Conservation (phyloP, 495 filamentous ascomycete species). For the Trypethelium eluteriae region DNA sequence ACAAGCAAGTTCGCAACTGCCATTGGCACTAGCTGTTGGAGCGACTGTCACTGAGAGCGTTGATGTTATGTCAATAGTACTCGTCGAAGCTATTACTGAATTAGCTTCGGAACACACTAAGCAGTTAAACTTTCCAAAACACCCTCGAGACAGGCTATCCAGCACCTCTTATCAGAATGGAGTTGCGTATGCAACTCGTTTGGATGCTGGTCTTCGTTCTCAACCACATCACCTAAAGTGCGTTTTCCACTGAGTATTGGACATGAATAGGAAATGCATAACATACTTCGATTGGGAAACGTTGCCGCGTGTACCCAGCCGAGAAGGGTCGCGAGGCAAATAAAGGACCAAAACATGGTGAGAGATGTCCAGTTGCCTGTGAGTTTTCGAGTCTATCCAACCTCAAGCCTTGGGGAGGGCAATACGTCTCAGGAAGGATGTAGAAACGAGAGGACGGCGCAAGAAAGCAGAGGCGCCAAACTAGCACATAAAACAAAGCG, state of each 20-base stretch:
- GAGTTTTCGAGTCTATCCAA: not conserved
- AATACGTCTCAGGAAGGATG: not conserved
- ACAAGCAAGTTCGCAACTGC: not conserved
- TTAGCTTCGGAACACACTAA: not conserved
- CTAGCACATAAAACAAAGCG: not conserved
- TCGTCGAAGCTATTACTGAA: not conserved
- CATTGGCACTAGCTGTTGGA: not conserved
- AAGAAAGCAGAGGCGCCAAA: not conserved
- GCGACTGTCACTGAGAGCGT: not conserved
- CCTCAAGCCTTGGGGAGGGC: not conserved
- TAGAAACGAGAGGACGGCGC: conserved; percentile 1
- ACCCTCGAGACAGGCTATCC: not conserved
- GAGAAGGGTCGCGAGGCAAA: not conserved
- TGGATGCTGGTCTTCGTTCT: no score
- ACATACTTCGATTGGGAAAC: conserved; percentile 4
- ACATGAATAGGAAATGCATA: not conserved
- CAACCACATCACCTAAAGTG: not conserved
- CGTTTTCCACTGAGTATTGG: not conserved
- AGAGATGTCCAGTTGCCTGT: not conserved
- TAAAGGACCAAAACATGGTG: not conserved
- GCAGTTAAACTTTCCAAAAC: not conserved
- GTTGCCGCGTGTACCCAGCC: not conserved
- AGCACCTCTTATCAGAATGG: no score
- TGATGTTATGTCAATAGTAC: not conserved
- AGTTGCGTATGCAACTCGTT: no score